These are phyloP conservation scores for Yamadazyma phyllophila DNA, from an alignment of 805 yeast genomes.

Conservation along the genomic window DNA sequence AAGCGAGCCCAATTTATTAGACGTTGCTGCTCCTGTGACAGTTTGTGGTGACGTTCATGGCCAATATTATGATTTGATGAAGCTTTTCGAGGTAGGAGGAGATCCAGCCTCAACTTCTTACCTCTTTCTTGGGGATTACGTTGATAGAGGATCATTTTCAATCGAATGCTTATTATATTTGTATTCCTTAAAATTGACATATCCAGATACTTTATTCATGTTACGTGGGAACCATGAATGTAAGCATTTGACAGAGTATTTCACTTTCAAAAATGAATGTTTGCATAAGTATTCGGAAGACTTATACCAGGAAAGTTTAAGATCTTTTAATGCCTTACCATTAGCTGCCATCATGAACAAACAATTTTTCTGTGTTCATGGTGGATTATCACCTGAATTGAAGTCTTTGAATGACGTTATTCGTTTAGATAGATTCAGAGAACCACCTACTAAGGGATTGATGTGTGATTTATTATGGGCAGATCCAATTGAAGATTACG, in stretches of 20 bases:
- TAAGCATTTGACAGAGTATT: slow-evolving; percentile 87
- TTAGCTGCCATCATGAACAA: slow-evolving; percentile 90
- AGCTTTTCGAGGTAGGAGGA: slow-evolving; percentile 91
- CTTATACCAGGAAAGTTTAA: slow-evolving; percentile 71
- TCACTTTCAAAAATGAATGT: slow-evolving; percentile 90
- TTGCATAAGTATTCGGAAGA: slow-evolving; percentile 68
- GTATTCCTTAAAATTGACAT: slow-evolving; percentile 75
- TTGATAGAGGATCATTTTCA: slow-evolving; percentile 90
- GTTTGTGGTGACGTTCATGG: slow-evolving; percentile 99
- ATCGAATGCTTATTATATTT: slow-evolving; percentile 76
- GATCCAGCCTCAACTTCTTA: slow-evolving; percentile 75
- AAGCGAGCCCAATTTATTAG: slow-evolving; percentile 74
- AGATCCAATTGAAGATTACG: slow-evolving; percentile 88
- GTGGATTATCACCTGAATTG: slow-evolving; percentile 89
- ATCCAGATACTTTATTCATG: slow-evolving; percentile 72
- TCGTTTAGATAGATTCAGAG: slow-evolving; percentile 74
- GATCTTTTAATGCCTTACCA: slow-evolving; percentile 83
- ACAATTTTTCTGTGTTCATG: slow-evolving; percentile 95
- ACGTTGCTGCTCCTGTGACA: slow-evolving; percentile 88
- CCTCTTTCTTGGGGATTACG: slow-evolving; percentile 89
- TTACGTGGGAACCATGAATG: slow-evolving; percentile 95
- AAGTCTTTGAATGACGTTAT: slow-evolving; percentile 65
- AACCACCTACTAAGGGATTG: slow-evolving; percentile 90
- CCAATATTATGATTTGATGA: slow-evolving; percentile 85
- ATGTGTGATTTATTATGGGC: slow-evolving; percentile 97